Percentiles rank a stretch among this genome's conserved stretches.
Conservation (phyloP, 768 basidiomycete species). For the Tylopilus rubrobrunneus region DNA sequence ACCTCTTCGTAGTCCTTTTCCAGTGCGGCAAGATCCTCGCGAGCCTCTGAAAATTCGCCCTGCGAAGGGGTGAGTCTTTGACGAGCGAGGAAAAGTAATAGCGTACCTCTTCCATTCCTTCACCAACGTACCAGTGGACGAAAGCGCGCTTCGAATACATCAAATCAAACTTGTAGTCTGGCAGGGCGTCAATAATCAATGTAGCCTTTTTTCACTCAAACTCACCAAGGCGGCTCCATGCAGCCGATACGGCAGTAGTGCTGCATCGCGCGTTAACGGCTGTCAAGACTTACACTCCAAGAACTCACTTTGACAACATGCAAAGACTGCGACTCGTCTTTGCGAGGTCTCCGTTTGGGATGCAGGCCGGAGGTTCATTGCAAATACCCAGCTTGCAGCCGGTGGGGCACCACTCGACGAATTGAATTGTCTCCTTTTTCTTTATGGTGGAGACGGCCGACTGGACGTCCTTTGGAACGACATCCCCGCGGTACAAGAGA, state of each 20-base stretch:
- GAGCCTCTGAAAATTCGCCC: constrained; percentile 98
- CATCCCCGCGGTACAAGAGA: constrained; percentile 91
- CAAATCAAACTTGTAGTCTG: constrained; percentile 97
- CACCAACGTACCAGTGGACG: constrained; percentile 94
- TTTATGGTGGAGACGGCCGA: constrained; percentile 91
- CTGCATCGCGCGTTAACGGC: constrained; percentile 33
- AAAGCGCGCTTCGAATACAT: constrained; percentile 96
- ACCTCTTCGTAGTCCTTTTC: constrained; percentile 96
- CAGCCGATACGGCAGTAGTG: constrained; percentile 90
- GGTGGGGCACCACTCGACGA: constrained; percentile 98
- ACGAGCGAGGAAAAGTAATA: background rate
- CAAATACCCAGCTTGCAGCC: constrained; percentile 99
- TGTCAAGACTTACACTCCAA: background rate
- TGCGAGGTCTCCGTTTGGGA: constrained; percentile 94
- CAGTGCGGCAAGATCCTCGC: constrained; percentile 96
- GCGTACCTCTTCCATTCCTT: constrained; percentile 94
- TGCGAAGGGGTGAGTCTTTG: constrained; percentile 24
- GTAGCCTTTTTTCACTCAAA: background rate
- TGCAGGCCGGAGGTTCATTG: constrained; percentile 89
- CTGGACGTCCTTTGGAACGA: constrained; percentile 94
- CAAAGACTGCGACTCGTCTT: constrained; percentile 92
- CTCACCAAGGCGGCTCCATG: constrained; percentile 84
- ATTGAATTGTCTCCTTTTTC: constrained; percentile 97
- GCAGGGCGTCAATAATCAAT: constrained; percentile 4
- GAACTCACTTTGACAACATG: constrained; percentile 85